A percentile compares a stretch with the other conserved stretches of the same genome.
These are phyloP conservation scores for Hypoxylon perforatum DNA, from an alignment of 495 filamentous ascomycete species.

Conservation along the genomic window DNA sequence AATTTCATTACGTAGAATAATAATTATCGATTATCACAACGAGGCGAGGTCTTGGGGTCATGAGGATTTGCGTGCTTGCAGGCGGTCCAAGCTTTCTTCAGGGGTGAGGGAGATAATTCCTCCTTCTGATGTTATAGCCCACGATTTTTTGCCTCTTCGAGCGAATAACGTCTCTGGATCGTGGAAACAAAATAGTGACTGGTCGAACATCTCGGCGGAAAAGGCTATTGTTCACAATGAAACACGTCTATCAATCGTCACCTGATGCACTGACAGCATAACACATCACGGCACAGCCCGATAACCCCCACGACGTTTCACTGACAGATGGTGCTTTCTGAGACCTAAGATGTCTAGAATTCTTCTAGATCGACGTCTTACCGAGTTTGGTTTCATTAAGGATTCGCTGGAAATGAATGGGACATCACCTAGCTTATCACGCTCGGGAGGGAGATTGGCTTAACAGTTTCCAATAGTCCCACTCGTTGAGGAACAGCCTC, in stretches of 20 bases:
- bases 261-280: constrained; percentile 16
- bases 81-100: constrained; percentile 21
- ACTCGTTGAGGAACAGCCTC: constrained; percentile 18
- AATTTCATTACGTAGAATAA: constrained; percentile 7
- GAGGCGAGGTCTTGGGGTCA: constrained; percentile 11
- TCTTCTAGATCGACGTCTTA: constrained; percentile 40
- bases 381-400: constrained; percentile 20
- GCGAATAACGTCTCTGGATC: not conserved
- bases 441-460: constrained; percentile 25
- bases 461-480: not conserved
- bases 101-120: not conserved
- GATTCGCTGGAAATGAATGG: constrained; percentile 17
- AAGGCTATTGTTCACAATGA: constrained; percentile 21
- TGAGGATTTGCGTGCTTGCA: constrained; percentile 22
- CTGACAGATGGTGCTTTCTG: constrained; percentile 24
- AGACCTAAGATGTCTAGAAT: constrained; percentile 41
- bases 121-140: not conserved
- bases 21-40: constrained; percentile 14
- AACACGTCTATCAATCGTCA: constrained; percentile 25
- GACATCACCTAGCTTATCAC: constrained; percentile 28
- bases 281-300: constrained; percentile 18
- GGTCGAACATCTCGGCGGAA: constrained; percentile 9
- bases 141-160: not conserved
- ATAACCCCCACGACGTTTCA: constrained; percentile 41
- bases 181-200: not conserved